Base-by-base conservation (phyloP, 73 alveolate species). In the Symbiodinium pilosum region DNA sequence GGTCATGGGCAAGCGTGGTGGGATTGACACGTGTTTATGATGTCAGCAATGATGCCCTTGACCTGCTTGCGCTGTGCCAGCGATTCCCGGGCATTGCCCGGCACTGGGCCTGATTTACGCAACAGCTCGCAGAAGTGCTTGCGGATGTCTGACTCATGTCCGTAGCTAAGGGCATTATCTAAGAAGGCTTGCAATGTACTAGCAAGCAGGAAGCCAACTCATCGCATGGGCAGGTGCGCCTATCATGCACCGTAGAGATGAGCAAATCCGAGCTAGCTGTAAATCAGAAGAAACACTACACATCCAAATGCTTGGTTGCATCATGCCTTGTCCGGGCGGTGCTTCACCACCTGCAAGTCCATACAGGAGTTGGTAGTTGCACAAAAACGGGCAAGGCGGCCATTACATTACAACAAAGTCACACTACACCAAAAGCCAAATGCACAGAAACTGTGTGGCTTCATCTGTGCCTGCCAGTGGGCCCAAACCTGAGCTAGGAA, bases 11-110 rank as follows among this genome's bases (percentile, higher is more conserved):
- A n/a, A n/a, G n/a, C n/a, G n/a, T n/a, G n/a, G n/a, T n/a, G n/a
- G n/a, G n/a, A n/a, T n/a, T n/a, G n/a, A n/a, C n/a, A n/a, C n/a
- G n/a, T n/a, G n/a, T n/a, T n/a, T n/a, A n/a, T n/a, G n/a, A n/a
- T n/a, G n/a, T n/a, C n/a, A n/a, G n/a, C n/a, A n/a, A n/a, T n/a
- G n/a, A n/a, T n/a, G n/a, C n/a, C 52, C 84, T 6, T 14, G 44
- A 38, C 94, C 94, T 87, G 84, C 64, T 87, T 87, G 56, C 73
- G 69, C 41, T 87, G 94, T 24, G 94, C 85, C 64, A 38, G 71
- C 43, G 85, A 84, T 41, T 87, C 94, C 43, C 86, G 86, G 36
- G 73, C 94, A 87, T 87, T 87, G 52, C 94, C 64, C 21, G 94
- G 94, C 71, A 87, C 86, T 59, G 69, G 69, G 64, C 83, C 94